Percentiles rank a stretch among this genome's conserved stretches.
phyloP scores from a whole-genome alignment of 768 basidiomycete species.

The Boletales sp. region DNA sequence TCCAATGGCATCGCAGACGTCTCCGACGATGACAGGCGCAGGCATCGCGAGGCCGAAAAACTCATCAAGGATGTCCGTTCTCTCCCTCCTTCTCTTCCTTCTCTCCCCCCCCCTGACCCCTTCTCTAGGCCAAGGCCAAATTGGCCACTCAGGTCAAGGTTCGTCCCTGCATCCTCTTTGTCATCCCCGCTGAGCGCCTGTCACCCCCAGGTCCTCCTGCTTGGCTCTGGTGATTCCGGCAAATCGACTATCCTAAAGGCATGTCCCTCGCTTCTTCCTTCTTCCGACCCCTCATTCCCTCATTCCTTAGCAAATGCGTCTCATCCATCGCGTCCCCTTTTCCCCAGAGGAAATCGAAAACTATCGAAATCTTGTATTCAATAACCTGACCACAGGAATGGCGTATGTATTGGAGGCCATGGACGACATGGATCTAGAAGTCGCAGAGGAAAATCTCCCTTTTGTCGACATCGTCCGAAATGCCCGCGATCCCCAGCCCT shows the following conservation, averaged over 20 bases:
- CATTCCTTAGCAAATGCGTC: constrained; percentile 80
- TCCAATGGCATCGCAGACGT: constrained; percentile 51
- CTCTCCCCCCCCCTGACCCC: neutral
- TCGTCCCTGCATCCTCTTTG: constrained; percentile 3
- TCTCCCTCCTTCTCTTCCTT: neutral
- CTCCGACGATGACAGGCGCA: constrained; percentile 62
- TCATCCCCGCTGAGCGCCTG: neutral
- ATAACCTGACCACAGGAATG: constrained; percentile 87
- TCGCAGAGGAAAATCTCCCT: constrained; percentile 56
- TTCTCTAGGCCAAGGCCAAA: constrained; percentile 64
- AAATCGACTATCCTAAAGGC: constrained; percentile 92
- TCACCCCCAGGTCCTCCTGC: constrained; percentile 63
- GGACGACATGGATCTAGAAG: constrained; percentile 81
- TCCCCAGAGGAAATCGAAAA: constrained; percentile 77
- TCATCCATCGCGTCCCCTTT: constrained; percentile 89
- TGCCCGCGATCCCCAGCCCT: constrained; percentile 70
- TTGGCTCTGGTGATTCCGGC: constrained; percentile 92
- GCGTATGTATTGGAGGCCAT: constrained; percentile 80
- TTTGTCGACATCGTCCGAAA: constrained; percentile 63
- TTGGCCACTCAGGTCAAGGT: constrained; percentile 77
- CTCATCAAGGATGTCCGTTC: constrained; percentile 66
- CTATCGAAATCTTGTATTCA: constrained; percentile 89
- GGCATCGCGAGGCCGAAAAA: constrained; percentile 71
- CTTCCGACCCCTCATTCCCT: neutral
- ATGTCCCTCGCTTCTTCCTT: neutral